Percentiles rank a stretch among this genome's conserved stretches.
Conservation (phyloP, 441 rosid species). For the Populus hybrid region DNA sequence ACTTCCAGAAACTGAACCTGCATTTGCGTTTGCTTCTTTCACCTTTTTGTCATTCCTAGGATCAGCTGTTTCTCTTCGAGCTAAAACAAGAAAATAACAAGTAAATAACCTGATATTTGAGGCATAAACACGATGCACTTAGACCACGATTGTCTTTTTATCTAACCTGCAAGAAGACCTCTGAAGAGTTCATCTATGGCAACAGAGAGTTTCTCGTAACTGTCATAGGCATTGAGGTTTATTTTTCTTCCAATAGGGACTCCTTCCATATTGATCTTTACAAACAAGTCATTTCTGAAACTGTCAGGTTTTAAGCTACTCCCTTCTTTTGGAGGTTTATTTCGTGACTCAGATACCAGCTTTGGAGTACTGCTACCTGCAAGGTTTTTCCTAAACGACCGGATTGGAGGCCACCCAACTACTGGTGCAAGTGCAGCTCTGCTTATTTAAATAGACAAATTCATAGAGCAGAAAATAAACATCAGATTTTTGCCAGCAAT, state of each 20-base stretch:
- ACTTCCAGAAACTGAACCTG: conserved; percentile 21
- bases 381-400: conserved; percentile 69
- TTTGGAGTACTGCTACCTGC: conserved; percentile 49
- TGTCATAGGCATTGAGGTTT: conserved; percentile 61
- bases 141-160: not conserved
- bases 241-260: conserved; percentile 91
- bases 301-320: conserved; percentile 19
- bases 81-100: conserved; percentile 11
- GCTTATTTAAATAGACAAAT: conserved; percentile 5
- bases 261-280: too few species aligned
- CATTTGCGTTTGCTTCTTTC: conserved; percentile 32
- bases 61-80: conserved; percentile 3
- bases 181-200: conserved; percentile 78
- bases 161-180: conserved; percentile 72
- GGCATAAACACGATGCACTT: not conserved
- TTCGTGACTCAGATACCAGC: conserved; percentile 25
- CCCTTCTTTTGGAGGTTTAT: conserved; percentile 31
- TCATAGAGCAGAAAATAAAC: not conserved
- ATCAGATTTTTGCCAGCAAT: not conserved
- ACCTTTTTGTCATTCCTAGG: not conserved
- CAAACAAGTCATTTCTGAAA: conserved; percentile 41
- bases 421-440: conserved; percentile 49
- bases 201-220: conserved; percentile 63
- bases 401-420: conserved; percentile 94
- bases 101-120: not conserved